These are phyloP conservation scores for Vaccinium vitisidaea DNA, from an alignment of 148 eudicot genomes.

Conservation along the genomic window DNA sequence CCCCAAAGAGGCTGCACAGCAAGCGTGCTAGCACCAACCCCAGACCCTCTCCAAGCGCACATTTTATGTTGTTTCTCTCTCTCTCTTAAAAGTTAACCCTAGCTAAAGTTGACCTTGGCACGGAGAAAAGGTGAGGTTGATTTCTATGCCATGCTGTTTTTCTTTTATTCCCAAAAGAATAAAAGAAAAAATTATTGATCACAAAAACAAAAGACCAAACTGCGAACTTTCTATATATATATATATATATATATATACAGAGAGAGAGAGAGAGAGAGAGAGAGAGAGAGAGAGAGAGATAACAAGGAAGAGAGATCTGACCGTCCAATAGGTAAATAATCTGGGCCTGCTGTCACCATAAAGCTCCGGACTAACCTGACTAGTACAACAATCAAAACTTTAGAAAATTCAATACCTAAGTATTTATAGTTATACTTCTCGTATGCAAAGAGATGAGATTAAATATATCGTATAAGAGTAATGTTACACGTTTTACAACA, in stretches of 20 bases:
- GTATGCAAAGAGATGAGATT: too few species aligned
- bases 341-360: conserved; percentile 98
- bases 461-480: too few species aligned
- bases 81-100: background rate
- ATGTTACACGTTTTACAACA: too few species aligned
- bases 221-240: too few species aligned
- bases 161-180: too few species aligned
- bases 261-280: too few species aligned
- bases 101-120: background rate
- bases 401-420: conserved; percentile 30
- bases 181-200: background rate
- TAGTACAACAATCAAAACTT: conserved; percentile 86
- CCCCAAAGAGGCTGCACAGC: too few species aligned
- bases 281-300: too few species aligned
- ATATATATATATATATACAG: too few species aligned
- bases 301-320: conserved; percentile 26
- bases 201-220: background rate
- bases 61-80: background rate
- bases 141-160: too few species aligned
- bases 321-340: conserved; percentile 99
- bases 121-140: too few species aligned
- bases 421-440: background rate
- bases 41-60: background rate
- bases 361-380: conserved; percentile 99
- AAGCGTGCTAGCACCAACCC: too few species aligned